Base-by-base conservation (phyloP, 179 eudicot species). In the Camellia oleifera region DNA sequence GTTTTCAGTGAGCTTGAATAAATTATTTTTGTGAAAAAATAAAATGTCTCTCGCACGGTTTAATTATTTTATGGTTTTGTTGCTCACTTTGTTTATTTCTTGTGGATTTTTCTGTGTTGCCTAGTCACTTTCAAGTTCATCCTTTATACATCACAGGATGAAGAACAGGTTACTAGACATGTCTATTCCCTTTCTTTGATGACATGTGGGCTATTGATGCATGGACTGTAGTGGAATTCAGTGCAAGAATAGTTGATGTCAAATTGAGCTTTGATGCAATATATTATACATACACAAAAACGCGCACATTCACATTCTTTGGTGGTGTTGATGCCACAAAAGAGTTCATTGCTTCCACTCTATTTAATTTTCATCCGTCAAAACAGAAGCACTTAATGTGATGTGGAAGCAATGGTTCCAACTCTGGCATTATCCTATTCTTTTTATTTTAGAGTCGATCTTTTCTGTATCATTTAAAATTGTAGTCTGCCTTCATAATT, bases 1-100 rank as follows among this genome's bases (percentile, higher is more conserved):
- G 66, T 78, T 78, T 48, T 40, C 11, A 13, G 66, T 63, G 68
- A 74, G 18, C 44, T 78, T 63, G 60, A 64, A 76, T 75, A 44
- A 61, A 54, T 23, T 44, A 20, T 75, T 75, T 69, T 45, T 76
- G 14, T 13, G 57, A 75, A 61, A 58, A 10, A 15, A 5, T 17
- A 13, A 7, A 74, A 17, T 14, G 62, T 73, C 57, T 42, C 44
- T 42, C 44, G 3, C n/a, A 57, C 23, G 17, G 5, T 15, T 7
- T 12, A 7, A n/a, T 74, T 8, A 4, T 74, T 57, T 44, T 10
- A 48, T 60, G n/a, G 54, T 0, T 77, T 48, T 77, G 48, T 18
- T 77, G 26, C 46, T 66, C 57, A 65, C 23, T 32, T 61, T 53
- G 14, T 42, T 4, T 75, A n/a, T 75, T 17, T 53, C 78, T 15